phyloP scores from a whole-genome alignment of 139 green algal genomes.

The Picochlorum costavermella region DNA sequence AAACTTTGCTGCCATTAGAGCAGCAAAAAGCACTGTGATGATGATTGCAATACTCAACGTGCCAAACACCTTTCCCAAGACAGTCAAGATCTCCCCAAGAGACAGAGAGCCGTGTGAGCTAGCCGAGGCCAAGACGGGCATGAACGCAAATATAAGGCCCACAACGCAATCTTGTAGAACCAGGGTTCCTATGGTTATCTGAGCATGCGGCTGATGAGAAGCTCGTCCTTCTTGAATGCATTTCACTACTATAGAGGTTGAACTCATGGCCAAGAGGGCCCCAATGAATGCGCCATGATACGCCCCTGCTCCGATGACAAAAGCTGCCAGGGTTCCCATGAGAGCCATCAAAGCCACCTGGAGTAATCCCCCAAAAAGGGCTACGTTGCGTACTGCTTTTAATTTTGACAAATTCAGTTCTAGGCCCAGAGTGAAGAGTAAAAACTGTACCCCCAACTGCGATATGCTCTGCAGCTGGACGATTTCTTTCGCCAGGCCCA shows the following conservation, averaged over 20 bases:
- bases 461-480: constrained; percentile 79
- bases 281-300: constrained; percentile 83
- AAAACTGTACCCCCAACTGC: constrained; percentile 90
- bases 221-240: constrained; percentile 53
- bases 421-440: constrained; percentile 90
- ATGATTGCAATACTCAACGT: constrained; percentile 51
- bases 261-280: constrained; percentile 76
- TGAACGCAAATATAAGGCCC: constrained; percentile 89
- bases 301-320: constrained; percentile 25
- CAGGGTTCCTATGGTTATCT: constrained; percentile 89
- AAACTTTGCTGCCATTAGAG: constrained; percentile 49
- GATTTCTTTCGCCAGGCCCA: constrained; percentile 64
- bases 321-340: constrained; percentile 23
- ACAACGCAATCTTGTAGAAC: constrained; percentile 87
- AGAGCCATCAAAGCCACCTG: constrained; percentile 43
- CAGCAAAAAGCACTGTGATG: constrained; percentile 34
- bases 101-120: constrained; percentile 2
- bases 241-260: constrained; percentile 84
- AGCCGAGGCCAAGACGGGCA: constrained; percentile 64
- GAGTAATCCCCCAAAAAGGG: constrained; percentile 55
- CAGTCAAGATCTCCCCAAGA: background rate
- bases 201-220: constrained; percentile 48
- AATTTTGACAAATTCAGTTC: constrained; percentile 85
- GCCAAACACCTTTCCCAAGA: constrained; percentile 18
- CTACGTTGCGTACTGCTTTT: constrained; percentile 65